Evolutionary conservation across 148 eudicot species (phyloP), one percentile per base, ranked within the genome.

Genomic region (Rhododendron henanense): DNA sequence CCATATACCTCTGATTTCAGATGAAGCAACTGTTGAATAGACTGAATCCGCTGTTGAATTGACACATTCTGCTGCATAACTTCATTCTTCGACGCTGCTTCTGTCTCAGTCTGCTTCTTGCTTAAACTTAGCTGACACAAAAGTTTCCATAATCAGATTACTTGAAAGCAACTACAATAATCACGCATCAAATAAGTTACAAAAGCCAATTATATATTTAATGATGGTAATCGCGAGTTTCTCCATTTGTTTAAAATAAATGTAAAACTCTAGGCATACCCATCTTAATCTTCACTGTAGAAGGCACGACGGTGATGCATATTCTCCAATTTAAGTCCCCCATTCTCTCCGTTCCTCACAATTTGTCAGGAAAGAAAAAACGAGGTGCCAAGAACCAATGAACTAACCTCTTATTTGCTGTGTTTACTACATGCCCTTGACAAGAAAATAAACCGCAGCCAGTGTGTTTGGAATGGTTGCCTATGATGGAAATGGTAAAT

Each of bases 21-120:
- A 81, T 86, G 89, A 86, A 97, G 94, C 84, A 89, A 87, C 86
- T 89, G 86, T 79, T 94, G 91, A 74, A 91, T 71, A 71, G 76
- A 33, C 41, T 71, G 39, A 71, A 31, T 1, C 39, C 6, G 18
- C 41, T 33, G 19, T 71, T 71, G 39, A 71, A 71, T 92, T 28
- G 84, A 79, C 63, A 85, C 88, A 84, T 88, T 95, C 55, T 93
- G 92, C 81, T 89, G 89, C 88, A 91, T 77, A 31, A 93, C 95
- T 81, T 94, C 94, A 25, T 88, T 91, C 87, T 90, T 95, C 77
- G 86, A 61, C 4, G 59, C 69, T 73, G 88, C 91, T 85, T 94
- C 99, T 83, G 85, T 87, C 53, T 92, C 86, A 83, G 93, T 76
- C 69, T 89, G 90, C 79, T 92, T 94, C 87, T 92, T 97, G 89